A percentile compares a stretch with the other conserved stretches of the same genome.
phyloP scores from a whole-genome alignment of 345 rosid species.

The Trapa bicornis region DNA sequence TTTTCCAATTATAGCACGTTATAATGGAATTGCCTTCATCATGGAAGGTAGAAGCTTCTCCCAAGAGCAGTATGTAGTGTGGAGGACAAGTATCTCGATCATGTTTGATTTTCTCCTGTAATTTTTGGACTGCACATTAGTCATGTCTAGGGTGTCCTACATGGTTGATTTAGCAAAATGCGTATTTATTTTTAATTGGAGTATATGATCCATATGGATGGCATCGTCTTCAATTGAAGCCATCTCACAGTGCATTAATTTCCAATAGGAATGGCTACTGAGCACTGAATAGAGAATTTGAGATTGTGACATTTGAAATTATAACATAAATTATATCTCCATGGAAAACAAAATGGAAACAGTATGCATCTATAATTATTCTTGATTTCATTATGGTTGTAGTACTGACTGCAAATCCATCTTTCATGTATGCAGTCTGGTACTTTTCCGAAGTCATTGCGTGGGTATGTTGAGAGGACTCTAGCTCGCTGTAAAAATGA shows the following conservation, averaged over 20 bases:
- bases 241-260: neutral
- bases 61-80: neutral
- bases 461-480: slow-evolving; percentile 84
- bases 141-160: neutral
- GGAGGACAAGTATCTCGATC: neutral
- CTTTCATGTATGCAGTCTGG: slow-evolving; percentile 45
- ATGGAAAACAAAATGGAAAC: neutral
- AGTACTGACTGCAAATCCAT: neutral
- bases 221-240: neutral
- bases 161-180: neutral
- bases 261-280: neutral
- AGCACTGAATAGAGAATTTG: neutral
- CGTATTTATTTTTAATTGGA: neutral
- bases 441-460: slow-evolving; percentile 59
- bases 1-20: neutral
- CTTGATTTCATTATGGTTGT: neutral
- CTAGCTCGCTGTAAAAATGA: slow-evolving; percentile 74
- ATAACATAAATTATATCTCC: neutral
- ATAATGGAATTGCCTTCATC: neutral
- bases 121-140: neutral
- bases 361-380: neutral
- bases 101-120: neutral
- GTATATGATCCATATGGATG: neutral
- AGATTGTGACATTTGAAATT: neutral
- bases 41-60: neutral